These are phyloP conservation scores for Copromyces sp. DNA, from an alignment of 495 filamentous ascomycete species.

Conservation along the genomic window DNA sequence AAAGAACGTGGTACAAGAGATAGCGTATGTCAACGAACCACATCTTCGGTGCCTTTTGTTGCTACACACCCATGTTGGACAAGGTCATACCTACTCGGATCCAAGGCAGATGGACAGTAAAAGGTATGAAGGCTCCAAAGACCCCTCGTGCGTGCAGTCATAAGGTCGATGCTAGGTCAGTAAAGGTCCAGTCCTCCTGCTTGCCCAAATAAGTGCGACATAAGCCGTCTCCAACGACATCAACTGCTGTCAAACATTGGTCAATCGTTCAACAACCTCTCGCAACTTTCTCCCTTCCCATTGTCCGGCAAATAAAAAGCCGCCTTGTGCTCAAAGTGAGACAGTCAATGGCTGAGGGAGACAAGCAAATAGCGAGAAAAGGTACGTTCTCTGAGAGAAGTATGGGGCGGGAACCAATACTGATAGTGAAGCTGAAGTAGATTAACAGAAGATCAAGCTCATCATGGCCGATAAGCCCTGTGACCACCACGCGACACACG, in stretches of 20 bases:
- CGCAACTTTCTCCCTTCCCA: no score
- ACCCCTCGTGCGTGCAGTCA: neutral
- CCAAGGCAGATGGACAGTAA: neutral
- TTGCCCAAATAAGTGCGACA: neutral
- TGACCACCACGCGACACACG: slow-evolving; percentile 11
- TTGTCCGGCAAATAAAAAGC: no score
- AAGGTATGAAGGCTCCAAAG: neutral
- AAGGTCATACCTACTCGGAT: neutral
- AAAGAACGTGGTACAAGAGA: neutral
- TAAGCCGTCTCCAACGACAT: neutral
- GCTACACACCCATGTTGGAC: neutral
- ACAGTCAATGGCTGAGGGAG: no score
- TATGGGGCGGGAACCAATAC: neutral
- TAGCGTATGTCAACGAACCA: neutral
- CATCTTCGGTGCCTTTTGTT: neutral
- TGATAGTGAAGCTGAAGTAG: neutral
- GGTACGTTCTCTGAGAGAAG: no score
- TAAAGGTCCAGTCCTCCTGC: neutral
- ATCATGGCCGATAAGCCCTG: slow-evolving; percentile 18
- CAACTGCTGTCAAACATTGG: neutral
- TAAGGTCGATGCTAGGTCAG: neutral
- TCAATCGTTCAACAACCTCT: neutral
- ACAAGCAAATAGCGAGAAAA: no score
- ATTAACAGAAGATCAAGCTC: neutral
- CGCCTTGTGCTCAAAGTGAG: no score